Conservation (phyloP, 176 grass and related monocot genomes). For the Oryza meridionalis region DNA sequence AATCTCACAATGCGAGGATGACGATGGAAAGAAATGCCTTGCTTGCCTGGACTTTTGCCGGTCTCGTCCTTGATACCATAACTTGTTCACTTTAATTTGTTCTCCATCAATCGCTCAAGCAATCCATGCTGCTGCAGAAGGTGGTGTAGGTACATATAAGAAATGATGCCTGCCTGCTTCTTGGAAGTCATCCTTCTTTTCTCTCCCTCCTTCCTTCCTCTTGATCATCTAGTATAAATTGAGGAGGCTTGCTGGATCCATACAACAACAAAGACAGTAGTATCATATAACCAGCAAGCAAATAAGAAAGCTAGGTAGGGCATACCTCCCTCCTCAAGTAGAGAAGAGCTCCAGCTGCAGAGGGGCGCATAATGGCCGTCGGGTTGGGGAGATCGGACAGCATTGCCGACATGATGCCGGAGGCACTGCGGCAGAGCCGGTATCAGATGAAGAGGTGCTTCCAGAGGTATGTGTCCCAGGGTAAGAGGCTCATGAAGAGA, state of each 20-base stretch:
- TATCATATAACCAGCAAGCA: background rate
- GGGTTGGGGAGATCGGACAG: constrained; percentile 47
- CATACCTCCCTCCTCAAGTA: no score
- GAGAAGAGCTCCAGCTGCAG: no score
- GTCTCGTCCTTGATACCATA: background rate
- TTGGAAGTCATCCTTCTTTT: background rate
- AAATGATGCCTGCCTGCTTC: background rate
- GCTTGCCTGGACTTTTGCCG: background rate
- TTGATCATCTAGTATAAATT: background rate
- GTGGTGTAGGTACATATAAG: background rate
- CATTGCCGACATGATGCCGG: constrained; percentile 80
- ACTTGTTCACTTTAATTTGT: background rate
- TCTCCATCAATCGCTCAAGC: background rate
- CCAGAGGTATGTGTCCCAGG: constrained; percentile 57
- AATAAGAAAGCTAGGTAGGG: background rate
- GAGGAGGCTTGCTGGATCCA: background rate
- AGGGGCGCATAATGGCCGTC: background rate
- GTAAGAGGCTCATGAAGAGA: constrained; percentile 76
- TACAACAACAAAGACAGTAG: no score
- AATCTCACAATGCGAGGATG: background rate
- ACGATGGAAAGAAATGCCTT: background rate
- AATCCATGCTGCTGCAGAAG: background rate
- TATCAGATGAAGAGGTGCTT: constrained; percentile 94
- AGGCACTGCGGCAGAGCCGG: constrained; percentile 67
- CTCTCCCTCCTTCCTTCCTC: background rate